phyloP scores from a whole-genome alignment of 371 early-diverging fungal genomes.

The Rhizopus sp. region DNA sequence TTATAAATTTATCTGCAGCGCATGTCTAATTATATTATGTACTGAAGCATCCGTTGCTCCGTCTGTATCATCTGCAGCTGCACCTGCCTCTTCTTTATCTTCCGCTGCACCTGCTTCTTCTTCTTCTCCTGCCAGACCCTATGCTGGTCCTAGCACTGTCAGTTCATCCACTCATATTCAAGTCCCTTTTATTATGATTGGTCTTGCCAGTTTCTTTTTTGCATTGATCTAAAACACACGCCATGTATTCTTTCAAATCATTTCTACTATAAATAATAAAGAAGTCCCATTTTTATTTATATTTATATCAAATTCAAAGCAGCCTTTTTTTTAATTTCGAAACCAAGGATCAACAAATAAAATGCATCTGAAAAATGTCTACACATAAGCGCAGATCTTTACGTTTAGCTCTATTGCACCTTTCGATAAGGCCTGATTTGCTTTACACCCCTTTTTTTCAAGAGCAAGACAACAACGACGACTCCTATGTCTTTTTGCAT shows the following conservation, averaged over 20 bases:
- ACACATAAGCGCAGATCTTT: too few relatives aligned
- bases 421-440: too few relatives aligned
- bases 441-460: too few relatives aligned
- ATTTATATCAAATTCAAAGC: too few relatives aligned
- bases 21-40: neutral
- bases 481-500: too few relatives aligned
- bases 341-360: too few relatives aligned
- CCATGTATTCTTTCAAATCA: neutral
- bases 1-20: too few relatives aligned
- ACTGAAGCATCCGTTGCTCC: constrained; percentile 1
- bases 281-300: neutral
- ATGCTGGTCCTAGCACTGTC: constrained; percentile 27
- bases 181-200: constrained; percentile 14
- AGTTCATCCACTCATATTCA: constrained; percentile 18
- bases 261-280: neutral
- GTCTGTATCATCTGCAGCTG: constrained; percentile 1
- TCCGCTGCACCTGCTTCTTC: constrained; percentile 13
- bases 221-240: constrained; percentile 7
- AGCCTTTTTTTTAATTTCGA: too few relatives aligned
- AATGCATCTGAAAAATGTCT: too few relatives aligned
- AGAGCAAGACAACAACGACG: too few relatives aligned
- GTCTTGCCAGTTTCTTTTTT: constrained; percentile 15
- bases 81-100: constrained; percentile 3
- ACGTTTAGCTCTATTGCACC: too few relatives aligned
- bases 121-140: constrained; percentile 19